Conservation (phyloP, 345 rosid species). For the Linum trigynum region DNA sequence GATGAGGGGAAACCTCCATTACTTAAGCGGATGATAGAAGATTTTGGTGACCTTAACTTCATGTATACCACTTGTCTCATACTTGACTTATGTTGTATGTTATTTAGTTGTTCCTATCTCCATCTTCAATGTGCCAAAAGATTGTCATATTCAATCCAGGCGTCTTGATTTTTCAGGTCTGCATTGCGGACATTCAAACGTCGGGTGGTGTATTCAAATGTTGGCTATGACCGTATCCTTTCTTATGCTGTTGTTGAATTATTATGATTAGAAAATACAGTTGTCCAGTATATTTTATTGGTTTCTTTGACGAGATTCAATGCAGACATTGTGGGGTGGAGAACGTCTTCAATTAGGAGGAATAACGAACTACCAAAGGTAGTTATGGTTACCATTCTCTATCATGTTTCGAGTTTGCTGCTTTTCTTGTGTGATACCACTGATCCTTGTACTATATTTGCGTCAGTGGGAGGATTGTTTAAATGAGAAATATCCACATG, state of each 20-base stretch:
- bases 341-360: slow-evolving; percentile 88
- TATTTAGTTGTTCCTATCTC: slow-evolving; percentile 4
- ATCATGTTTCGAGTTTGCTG: slow-evolving; percentile 6
- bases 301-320: slow-evolving; percentile 34
- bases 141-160: slow-evolving; percentile 7
- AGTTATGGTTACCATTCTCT: neutral
- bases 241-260: neutral
- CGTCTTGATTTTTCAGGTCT: slow-evolving; percentile 48
- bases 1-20: slow-evolving; percentile 81
- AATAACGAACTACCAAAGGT: slow-evolving; percentile 80
- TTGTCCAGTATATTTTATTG: slow-evolving; percentile 2
- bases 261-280: neutral
- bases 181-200: slow-evolving; percentile 72
- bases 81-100: slow-evolving; percentile 1
- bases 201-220: slow-evolving; percentile 85
- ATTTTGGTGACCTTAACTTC: slow-evolving; percentile 47
- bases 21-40: slow-evolving; percentile 72
- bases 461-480: slow-evolving; percentile 61
- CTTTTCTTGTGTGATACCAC: neutral
- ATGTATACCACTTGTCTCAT: slow-evolving; percentile 37
- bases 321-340: slow-evolving; percentile 94
- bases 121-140: slow-evolving; percentile 1
- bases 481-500: slow-evolving; percentile 75
- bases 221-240: slow-evolving; percentile 83
- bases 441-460: neutral